These are phyloP conservation scores for Cerioporus squamosus DNA, from an alignment of 1,284 basidiomycete species.

Conservation along the genomic window DNA sequence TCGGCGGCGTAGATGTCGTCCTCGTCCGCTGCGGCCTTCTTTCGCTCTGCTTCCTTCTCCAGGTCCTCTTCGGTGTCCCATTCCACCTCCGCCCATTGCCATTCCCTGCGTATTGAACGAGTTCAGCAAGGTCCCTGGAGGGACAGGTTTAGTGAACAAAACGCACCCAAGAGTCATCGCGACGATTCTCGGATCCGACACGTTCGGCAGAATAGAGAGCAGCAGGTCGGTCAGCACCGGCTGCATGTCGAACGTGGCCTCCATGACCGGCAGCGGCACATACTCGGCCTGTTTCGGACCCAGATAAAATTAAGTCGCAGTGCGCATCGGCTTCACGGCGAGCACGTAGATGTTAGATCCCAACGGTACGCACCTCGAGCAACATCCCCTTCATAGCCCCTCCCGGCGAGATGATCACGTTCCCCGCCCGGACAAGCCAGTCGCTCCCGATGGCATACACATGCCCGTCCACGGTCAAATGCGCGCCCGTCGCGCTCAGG, in stretches of 20 bases:
- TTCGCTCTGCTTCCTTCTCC: conserved; percentile 26
- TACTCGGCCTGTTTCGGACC: conserved; percentile 65
- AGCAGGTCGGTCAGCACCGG: conserved; percentile 74
- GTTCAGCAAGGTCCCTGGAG: neutral
- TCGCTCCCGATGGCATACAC: conserved; percentile 75
- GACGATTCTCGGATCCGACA: conserved; percentile 68
- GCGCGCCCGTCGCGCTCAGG: conserved; percentile 59
- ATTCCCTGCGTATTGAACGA: conserved; percentile 47
- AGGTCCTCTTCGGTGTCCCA: conserved; percentile 71
- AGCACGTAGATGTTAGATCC: neutral
- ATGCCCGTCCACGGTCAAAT: conserved; percentile 69
- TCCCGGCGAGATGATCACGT: conserved; percentile 67
- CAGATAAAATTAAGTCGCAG: no score
- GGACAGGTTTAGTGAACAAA: neutral
- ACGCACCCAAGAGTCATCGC: conserved; percentile 61
- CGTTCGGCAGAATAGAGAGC: conserved; percentile 71
- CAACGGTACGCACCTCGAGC: conserved; percentile 59
- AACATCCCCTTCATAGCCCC: conserved; percentile 79
- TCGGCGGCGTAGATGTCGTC: conserved; percentile 60
- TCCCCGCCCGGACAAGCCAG: conserved; percentile 80
- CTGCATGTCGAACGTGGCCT: conserved; percentile 61
- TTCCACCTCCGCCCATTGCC: conserved; percentile 77
- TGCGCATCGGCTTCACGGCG: neutral
- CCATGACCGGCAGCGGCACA: conserved; percentile 66
- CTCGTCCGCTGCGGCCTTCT: conserved; percentile 29